These are phyloP conservation scores for Scedosporium aurantiacum DNA, from an alignment of 2,329 filamentous ascomycete species.

Conservation along the genomic window DNA sequence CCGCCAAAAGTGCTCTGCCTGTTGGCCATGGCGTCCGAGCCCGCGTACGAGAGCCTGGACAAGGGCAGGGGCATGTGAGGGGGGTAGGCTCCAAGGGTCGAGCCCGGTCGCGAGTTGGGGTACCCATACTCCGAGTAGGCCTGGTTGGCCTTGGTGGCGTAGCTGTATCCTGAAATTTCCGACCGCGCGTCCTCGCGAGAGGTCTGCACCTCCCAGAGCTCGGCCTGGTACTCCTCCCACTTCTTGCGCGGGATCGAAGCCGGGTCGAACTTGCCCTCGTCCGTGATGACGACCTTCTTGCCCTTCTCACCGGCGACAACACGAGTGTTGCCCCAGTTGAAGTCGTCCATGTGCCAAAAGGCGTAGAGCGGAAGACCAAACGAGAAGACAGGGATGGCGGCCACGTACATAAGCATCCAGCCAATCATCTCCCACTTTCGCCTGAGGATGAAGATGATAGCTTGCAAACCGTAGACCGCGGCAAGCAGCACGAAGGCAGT, in stretches of 20 bases:
- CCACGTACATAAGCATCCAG: conserved; percentile 94
- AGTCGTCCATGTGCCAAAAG: conserved; percentile 99
- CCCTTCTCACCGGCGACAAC: conserved; percentile 90
- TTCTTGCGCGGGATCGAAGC: conserved; percentile 88
- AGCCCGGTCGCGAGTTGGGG: conserved; percentile 46
- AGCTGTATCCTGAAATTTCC: conserved; percentile 87
- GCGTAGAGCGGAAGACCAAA: conserved; percentile 84
- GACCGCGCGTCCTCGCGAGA: conserved; percentile 69
- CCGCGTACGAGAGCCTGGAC: conserved; percentile 71
- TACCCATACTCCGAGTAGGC: conserved; percentile 57
- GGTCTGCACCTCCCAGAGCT: conserved; percentile 91
- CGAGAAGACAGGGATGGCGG: conserved; percentile 85
- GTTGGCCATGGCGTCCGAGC: conserved; percentile 48
- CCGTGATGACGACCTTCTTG: conserved; percentile 82
- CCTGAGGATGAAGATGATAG: conserved; percentile 89
- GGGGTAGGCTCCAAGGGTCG: conserved; percentile 38
- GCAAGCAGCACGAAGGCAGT: conserved; percentile 84
- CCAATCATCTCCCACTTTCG: conserved; percentile 99
- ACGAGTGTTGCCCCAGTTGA: conserved; percentile 98
- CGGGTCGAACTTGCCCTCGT: conserved; percentile 97
- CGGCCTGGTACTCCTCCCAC: conserved; percentile 98
- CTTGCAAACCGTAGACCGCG: conserved; percentile 95
- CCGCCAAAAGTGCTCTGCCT: conserved; percentile 51
- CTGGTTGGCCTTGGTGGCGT: conserved; percentile 72
- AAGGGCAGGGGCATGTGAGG: conserved; percentile 37